A percentile compares a stretch with the other conserved stretches of the same genome.
phyloP scores from a whole-genome alignment of 169 alveolate species.

The Cryptosporidium baileyi region DNA sequence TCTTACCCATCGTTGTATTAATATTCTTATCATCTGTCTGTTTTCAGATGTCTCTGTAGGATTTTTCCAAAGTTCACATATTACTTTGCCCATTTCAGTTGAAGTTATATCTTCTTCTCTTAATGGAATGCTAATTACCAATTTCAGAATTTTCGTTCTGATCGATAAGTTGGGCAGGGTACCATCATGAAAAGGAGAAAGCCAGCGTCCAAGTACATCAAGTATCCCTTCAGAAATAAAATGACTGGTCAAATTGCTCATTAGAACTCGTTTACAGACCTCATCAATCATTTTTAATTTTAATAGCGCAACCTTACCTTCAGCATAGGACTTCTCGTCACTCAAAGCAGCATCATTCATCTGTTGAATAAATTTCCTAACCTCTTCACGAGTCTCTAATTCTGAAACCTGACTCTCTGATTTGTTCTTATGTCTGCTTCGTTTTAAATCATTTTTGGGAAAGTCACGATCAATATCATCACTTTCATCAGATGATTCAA shows the following conservation, averaged over 20 bases:
- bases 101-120: slow-evolving; percentile 80
- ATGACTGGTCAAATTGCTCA: slow-evolving; percentile 82
- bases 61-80: slow-evolving; percentile 83
- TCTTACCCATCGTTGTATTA: slow-evolving; percentile 84
- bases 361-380: slow-evolving; percentile 25
- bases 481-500: slow-evolving; percentile 33
- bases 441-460: not conserved
- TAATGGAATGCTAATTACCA: slow-evolving; percentile 79
- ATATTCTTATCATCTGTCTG: slow-evolving; percentile 78
- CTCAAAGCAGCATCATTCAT: slow-evolving; percentile 54
- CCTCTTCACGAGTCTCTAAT: not conserved
- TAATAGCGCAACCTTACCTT: slow-evolving; percentile 83
- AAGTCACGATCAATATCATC: not conserved
- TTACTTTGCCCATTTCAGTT: slow-evolving; percentile 80
- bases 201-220: slow-evolving; percentile 83
- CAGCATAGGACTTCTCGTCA: slow-evolving; percentile 23
- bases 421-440: not conserved
- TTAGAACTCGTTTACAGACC: slow-evolving; percentile 76
- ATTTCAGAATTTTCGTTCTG: slow-evolving; percentile 79
- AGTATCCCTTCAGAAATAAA: slow-evolving; percentile 83
- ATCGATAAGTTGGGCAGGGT: slow-evolving; percentile 82
- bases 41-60: slow-evolving; percentile 82
- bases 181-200: slow-evolving; percentile 81
- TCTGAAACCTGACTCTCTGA: slow-evolving; percentile 16
- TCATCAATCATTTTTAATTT: slow-evolving; percentile 81